phyloP scores from a whole-genome alignment of 306 rosid genomes.

The Medicago ruthenica region DNA sequence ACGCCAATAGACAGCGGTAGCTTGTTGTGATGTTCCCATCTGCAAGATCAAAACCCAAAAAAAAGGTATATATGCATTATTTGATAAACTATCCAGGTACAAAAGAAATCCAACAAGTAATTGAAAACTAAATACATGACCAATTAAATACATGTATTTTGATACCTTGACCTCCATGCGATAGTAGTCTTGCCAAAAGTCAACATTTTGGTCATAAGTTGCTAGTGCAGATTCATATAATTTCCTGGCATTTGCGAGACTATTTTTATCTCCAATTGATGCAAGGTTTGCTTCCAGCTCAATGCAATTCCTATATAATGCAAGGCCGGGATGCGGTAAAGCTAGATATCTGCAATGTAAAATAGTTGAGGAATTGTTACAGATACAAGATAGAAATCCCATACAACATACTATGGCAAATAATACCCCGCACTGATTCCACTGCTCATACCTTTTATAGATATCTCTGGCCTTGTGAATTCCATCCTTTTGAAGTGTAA shows the following conservation, averaged over 20 bases:
- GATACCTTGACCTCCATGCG: slow-evolving; percentile 76
- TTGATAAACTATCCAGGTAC: not conserved
- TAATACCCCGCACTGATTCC: not conserved
- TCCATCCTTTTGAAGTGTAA: slow-evolving; percentile 79
- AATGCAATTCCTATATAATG: slow-evolving; percentile 66
- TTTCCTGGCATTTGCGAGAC: slow-evolving; percentile 70
- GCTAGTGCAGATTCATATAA: slow-evolving; percentile 79
- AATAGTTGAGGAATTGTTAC: slow-evolving; percentile 15
- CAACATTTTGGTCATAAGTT: slow-evolving; percentile 66
- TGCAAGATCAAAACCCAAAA: slow-evolving; percentile 50
- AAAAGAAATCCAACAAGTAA: slow-evolving; percentile 17
- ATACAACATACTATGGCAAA: slow-evolving; percentile 25
- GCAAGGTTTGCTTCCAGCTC: slow-evolving; percentile 82
- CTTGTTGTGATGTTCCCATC: slow-evolving; percentile 86
- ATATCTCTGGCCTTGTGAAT: slow-evolving; percentile 70
- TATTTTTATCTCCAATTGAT: slow-evolving; percentile 67
- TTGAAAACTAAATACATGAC: not conserved
- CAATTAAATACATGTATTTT: not conserved
- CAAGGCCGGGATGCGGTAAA: slow-evolving; percentile 88
- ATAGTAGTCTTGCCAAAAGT: slow-evolving; percentile 78
- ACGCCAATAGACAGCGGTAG: slow-evolving; percentile 72
- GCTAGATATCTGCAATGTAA: slow-evolving; percentile 73
- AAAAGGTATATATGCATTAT: slow-evolving; percentile 6
- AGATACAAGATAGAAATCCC: slow-evolving; percentile 32
- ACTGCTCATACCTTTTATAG: slow-evolving; percentile 70